Percentiles rank a stretch among this genome's conserved stretches.
These are phyloP conservation scores for Serendipita sp. DNA, from an alignment of 768 basidiomycete genomes.

Conservation along the genomic window DNA sequence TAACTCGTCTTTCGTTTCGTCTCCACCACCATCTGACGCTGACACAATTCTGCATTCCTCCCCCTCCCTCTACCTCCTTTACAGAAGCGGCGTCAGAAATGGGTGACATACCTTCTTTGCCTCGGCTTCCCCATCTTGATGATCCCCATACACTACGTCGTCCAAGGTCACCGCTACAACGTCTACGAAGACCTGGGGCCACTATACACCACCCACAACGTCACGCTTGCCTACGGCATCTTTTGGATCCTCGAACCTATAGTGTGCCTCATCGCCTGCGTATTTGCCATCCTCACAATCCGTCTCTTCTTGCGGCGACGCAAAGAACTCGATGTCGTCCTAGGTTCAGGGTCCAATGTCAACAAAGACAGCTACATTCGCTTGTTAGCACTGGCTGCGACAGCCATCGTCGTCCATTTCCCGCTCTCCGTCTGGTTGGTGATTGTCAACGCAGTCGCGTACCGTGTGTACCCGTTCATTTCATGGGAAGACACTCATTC, in stretches of 20 bases:
- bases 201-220: slow-evolving; percentile 34
- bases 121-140: not conserved
- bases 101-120: not conserved
- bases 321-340: not conserved
- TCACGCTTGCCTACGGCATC: slow-evolving; percentile 29
- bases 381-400: not conserved
- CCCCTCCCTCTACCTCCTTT: no score
- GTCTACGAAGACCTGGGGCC: slow-evolving; percentile 46
- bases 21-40: no score
- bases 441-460: not conserved
- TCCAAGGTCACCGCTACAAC: slow-evolving; percentile 46
- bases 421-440: not conserved
- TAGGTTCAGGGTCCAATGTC: not conserved
- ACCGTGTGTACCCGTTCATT: slow-evolving; percentile 24
- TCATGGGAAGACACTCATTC: slow-evolving; percentile 39
- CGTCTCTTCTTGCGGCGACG: not conserved
- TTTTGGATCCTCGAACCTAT: slow-evolving; percentile 21
- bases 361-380: not conserved
- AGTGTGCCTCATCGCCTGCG: not conserved
- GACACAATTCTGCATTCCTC: not conserved
- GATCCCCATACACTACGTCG: slow-evolving; percentile 23
- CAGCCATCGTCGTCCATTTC: not conserved
- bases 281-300: not conserved
- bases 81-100: not conserved
- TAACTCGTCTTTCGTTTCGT: no score